Evolutionary conservation across 306 rosid species (phyloP).

Genomic region (Bauhinia variegata): DNA sequence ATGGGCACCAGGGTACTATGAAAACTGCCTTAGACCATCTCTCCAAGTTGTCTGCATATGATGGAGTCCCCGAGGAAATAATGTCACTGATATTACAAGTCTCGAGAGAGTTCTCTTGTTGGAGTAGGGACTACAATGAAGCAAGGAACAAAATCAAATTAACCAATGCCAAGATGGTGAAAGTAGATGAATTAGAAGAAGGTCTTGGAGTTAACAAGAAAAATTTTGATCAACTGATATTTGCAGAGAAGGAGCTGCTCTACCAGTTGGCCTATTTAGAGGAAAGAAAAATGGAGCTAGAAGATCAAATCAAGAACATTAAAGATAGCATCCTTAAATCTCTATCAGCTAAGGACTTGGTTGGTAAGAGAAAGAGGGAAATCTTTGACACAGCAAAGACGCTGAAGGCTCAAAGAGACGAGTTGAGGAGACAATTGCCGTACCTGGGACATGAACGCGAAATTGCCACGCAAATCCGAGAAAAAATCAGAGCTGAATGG

Average conservation of each 20-base stretch:
- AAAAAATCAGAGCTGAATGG: constrained; percentile 36
- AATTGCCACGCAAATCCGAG: constrained; percentile 24
- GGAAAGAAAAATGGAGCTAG: constrained; percentile 35
- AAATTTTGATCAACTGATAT: constrained; percentile 23
- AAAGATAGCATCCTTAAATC: constrained; percentile 29
- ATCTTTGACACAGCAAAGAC: constrained; percentile 31
- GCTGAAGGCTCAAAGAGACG: constrained; percentile 36
- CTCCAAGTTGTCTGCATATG: neutral
- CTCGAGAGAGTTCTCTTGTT: constrained; percentile 31
- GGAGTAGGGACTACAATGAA: constrained; percentile 29
- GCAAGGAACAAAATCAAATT: constrained; percentile 28
- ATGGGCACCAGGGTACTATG: neutral
- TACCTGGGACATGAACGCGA: constrained; percentile 23
- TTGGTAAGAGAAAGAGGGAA: constrained; percentile 20
- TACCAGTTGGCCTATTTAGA: constrained; percentile 28
- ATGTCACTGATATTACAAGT: neutral
- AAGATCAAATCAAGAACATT: constrained; percentile 32
- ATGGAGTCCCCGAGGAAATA: neutral
- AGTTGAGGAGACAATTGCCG: constrained; percentile 26
- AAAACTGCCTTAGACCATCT: neutral
- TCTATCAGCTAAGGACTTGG: constrained; percentile 12
- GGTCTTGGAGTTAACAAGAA: constrained; percentile 37
- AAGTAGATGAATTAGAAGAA: constrained; percentile 24
- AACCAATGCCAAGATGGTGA: constrained; percentile 9
- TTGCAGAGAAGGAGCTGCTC: constrained; percentile 24